Conservation (phyloP, 371 early-diverging fungal genomes). For the Mucor circinelloides region DNA sequence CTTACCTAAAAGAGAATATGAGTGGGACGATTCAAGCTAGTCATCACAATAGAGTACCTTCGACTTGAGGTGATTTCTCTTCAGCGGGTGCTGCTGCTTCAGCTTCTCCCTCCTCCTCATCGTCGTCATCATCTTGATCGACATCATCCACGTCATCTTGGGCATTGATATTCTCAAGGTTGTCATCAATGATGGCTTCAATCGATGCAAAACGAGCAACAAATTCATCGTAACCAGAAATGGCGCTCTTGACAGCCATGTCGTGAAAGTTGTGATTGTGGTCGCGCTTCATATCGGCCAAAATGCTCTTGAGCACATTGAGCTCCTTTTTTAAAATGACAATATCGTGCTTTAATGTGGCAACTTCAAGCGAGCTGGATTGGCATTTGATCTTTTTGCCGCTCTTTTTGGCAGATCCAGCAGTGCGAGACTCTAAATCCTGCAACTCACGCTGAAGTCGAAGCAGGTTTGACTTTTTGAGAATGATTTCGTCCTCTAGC, state of each 20-base stretch:
- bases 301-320: conserved; percentile 39
- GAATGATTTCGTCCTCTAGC: conserved; percentile 34
- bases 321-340: conserved; percentile 37
- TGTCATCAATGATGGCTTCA: conserved; percentile 30
- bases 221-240: conserved; percentile 66
- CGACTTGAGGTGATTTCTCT: neutral
- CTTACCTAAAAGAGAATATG: conserved; percentile 15
- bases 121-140: conserved; percentile 11
- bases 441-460: conserved; percentile 27
- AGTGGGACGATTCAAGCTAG: neutral
- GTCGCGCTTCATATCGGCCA: conserved; percentile 65
- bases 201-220: conserved; percentile 34
- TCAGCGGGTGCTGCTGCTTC: neutral
- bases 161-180: conserved; percentile 17
- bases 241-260: conserved; percentile 69
- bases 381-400: conserved; percentile 12
- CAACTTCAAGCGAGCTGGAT: conserved; percentile 25
- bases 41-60: neutral
- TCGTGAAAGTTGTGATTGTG: conserved; percentile 83
- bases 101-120: neutral
- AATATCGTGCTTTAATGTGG: conserved; percentile 39
- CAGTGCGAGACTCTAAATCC: neutral
- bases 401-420: neutral
- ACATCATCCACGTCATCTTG: conserved; percentile 17
- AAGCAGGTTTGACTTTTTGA: conserved; percentile 32